Conservation (phyloP, 2,329 filamentous ascomycete species). For the Diaporthe eres region DNA sequence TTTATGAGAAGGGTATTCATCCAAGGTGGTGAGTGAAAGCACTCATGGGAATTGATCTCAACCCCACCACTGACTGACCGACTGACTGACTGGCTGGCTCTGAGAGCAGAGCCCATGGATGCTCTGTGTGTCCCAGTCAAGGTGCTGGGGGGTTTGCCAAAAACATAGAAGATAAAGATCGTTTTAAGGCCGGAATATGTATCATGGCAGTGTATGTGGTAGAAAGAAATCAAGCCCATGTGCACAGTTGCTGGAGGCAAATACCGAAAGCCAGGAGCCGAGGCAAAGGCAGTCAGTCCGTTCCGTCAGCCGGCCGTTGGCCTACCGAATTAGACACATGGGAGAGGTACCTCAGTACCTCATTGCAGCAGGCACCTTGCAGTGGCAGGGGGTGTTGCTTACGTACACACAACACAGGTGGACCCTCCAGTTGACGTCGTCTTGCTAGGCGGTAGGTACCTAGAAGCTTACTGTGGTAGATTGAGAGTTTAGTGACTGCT, state of each 20-base stretch:
- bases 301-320: slow-evolving; percentile 19
- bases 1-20: not conserved
- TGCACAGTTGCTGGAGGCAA: slow-evolving; percentile 17
- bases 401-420: slow-evolving; percentile 2
- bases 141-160: too few species aligned
- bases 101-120: slow-evolving; percentile 14
- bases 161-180: not conserved
- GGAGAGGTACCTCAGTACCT: not conserved
- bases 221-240: not conserved
- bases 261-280: slow-evolving; percentile 32
- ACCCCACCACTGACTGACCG: not conserved
- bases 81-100: not conserved
- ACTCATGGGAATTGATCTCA: not conserved
- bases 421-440: slow-evolving; percentile 14
- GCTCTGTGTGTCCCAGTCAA: not conserved
- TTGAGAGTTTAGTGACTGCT: not conserved
- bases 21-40: not conserved
- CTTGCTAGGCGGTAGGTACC: not conserved
- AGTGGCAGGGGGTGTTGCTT: not conserved
- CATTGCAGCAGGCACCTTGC: not conserved
- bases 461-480: slow-evolving; percentile 10
- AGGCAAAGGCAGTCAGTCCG: slow-evolving; percentile 17
- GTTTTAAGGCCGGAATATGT: not conserved
- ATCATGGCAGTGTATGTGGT: not conserved
- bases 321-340: not conserved